Percentiles rank a stretch among this genome's conserved stretches.
Conservation (phyloP, 176 grass and related monocot species). For the Paspalum notatum region DNA sequence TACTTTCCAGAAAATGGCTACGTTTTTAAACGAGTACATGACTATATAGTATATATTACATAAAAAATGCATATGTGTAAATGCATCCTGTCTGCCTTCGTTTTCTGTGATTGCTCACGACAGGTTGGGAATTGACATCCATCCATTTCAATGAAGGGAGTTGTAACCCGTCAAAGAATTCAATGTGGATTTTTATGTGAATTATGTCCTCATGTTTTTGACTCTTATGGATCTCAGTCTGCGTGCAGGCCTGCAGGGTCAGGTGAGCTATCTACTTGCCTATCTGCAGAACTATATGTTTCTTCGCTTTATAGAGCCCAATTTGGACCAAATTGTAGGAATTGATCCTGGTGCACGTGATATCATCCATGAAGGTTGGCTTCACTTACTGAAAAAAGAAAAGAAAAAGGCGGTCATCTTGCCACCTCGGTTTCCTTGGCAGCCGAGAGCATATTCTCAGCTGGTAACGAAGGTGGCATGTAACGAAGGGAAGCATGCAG, state of each 20-base stretch:
- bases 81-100: too few species aligned
- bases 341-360: background rate
- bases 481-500: too few species aligned
- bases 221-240: background rate
- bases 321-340: background rate
- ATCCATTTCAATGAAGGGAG: background rate
- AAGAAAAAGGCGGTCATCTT: background rate
- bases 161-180: background rate
- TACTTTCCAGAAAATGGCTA: background rate
- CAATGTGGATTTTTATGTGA: background rate
- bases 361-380: background rate
- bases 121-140: background rate
- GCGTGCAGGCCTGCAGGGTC: background rate
- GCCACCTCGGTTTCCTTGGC: background rate
- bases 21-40: background rate
- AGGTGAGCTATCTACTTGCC: background rate
- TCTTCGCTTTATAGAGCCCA: background rate
- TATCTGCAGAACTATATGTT: background rate
- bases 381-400: background rate
- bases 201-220: background rate
- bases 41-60: too few species aligned
- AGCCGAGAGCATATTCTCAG: conserved; percentile 16
- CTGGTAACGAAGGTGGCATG: background rate
- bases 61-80: too few species aligned
- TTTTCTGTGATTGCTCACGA: background rate